Evolutionary conservation across 805 yeast species (phyloP), one percentile per base, ranked within the genome.

Genomic region (Barnettozyma botsteinii): DNA sequence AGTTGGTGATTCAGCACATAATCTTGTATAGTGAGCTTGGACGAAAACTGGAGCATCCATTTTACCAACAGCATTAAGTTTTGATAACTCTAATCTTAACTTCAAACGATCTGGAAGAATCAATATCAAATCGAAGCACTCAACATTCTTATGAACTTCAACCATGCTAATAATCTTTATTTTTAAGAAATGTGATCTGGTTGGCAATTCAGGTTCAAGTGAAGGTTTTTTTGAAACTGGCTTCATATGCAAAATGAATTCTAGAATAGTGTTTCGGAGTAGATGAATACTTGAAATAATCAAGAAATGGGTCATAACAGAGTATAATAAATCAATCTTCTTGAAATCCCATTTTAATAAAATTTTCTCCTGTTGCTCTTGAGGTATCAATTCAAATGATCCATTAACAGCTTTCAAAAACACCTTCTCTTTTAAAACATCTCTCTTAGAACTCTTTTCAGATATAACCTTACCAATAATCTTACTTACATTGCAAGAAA

Each of bases 1-100:
- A 0, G 69, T 60, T 1, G 83, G 80, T 0, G 82, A 77, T 37
- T 73, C 76, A 1, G 73, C 73, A 43, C 77, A 64, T 4, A 72
- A 38, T 35, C 83, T 60, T 4, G 65, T 38, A 35, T 66, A 62
- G 4, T 57, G 57, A 4, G 70, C 59, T 12, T 38, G 41, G 1
- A 64, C 17, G 1, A 38, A 34, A 1, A 64, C 17, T 7, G 61
- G 53, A 1, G 53, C 43, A 3, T 46, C 37, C 7, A 54, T 43
- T 7, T 48, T 47, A 1, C 58, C 44, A 5, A 42, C 33, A 1
- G 61, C 35, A 14, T 42, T 52, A 1, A 59, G 31, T 7, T 56
- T 57, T 7, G 66, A 56, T 0, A 65, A 21, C 46, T 79, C 84
- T 1, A 75, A 10, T 47, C 70, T 70, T 14, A 74, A 48, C 20